phyloP scores from a whole-genome alignment of 2,329 filamentous ascomycete species.

The Balansia obtecta region DNA sequence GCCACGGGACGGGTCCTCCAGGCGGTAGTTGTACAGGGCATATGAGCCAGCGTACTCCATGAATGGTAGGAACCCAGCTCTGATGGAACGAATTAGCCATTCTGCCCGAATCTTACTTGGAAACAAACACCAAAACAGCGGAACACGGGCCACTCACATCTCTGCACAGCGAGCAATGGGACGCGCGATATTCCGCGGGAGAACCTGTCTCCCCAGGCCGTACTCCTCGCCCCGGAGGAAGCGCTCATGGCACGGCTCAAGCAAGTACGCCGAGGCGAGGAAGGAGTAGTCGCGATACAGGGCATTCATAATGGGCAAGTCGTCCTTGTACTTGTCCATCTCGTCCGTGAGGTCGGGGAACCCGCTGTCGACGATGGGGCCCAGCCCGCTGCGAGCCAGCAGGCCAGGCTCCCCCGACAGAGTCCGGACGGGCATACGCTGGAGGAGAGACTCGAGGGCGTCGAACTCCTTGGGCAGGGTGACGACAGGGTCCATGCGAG shows the following conservation, averaged over 20 bases:
- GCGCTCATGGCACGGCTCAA: conserved; percentile 79
- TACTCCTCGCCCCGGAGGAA: conserved; percentile 62
- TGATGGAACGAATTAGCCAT: conserved; percentile 7
- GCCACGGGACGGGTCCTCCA: conserved; percentile 41
- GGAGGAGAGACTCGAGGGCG: conserved; percentile 56
- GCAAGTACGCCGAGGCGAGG: conserved; percentile 74
- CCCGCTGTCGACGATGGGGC: conserved; percentile 58
- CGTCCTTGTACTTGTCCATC: conserved; percentile 59
- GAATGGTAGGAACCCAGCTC: conserved; percentile 73
- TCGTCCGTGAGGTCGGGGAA: conserved; percentile 65
- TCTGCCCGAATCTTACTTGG: not conserved
- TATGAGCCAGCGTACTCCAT: conserved; percentile 72
- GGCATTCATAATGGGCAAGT: conserved; percentile 72
- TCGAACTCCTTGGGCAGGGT: conserved; percentile 63
- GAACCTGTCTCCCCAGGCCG: conserved; percentile 59
- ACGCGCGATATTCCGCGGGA: conserved; percentile 64
- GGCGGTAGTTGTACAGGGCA: conserved; percentile 56
- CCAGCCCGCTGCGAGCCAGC: conserved; percentile 61
- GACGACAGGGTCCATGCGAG: conserved; percentile 49
- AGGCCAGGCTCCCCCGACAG: conserved; percentile 63
- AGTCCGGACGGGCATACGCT: conserved; percentile 69
- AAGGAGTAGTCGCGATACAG: conserved; percentile 89
- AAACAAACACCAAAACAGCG: not conserved
- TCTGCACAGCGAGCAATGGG: conserved; percentile 76
- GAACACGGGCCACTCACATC: conserved; percentile 50